Evolutionary conservation across 345 rosid genomes (phyloP).

Genomic region (Pelargonium nanum): DNA sequence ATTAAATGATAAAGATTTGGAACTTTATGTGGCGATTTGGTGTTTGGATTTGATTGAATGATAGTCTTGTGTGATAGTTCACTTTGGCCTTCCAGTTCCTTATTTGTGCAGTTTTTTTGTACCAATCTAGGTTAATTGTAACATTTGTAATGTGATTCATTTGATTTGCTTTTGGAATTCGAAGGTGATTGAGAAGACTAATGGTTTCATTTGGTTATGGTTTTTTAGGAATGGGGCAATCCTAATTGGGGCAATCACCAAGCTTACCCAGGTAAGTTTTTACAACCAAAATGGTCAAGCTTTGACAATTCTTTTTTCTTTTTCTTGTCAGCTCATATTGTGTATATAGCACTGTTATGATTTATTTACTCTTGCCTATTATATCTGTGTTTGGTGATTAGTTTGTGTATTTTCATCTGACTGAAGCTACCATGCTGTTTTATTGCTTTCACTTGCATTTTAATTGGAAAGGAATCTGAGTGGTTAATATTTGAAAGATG

Average conservation of each 20-base stretch:
- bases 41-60: no score
- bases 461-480: neutral
- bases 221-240: constrained; percentile 64
- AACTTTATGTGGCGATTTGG: no score
- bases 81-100: constrained; percentile 17
- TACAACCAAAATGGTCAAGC: neutral
- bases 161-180: neutral
- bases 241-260: constrained; percentile 60
- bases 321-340: neutral
- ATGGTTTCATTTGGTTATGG: neutral
- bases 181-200: neutral
- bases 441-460: neutral
- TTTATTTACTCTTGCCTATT: neutral
- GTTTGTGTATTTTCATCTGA: no score
- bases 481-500: neutral
- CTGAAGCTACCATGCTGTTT: no score
- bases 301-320: neutral
- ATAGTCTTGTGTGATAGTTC: no score
- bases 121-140: neutral
- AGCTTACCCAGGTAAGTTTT: constrained; percentile 38
- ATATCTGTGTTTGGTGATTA: neutral
- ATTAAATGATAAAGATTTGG: neutral
- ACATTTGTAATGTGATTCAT: neutral
- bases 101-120: neutral
- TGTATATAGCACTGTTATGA: neutral